phyloP scores from a whole-genome alignment of 495 filamentous ascomycete genomes.

The Chaetomidium leptoderma region DNA sequence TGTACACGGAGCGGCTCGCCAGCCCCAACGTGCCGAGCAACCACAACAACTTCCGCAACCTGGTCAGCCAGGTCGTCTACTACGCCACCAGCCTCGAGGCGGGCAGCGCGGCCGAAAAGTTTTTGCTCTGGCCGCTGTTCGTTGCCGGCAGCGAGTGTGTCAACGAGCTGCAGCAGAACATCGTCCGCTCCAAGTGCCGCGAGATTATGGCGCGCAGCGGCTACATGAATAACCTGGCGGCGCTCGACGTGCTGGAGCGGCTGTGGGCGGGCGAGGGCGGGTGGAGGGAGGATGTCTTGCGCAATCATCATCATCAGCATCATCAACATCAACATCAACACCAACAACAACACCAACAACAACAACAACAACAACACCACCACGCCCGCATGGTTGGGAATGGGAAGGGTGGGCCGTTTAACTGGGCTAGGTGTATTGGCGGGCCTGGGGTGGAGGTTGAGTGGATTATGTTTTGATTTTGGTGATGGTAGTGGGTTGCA shows the following conservation, averaged over 20 bases:
- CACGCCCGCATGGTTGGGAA: not conserved
- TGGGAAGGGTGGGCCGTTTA: slow-evolving; percentile 51
- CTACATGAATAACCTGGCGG: slow-evolving; percentile 87
- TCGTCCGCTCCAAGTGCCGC: slow-evolving; percentile 72
- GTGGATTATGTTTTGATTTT: slow-evolving; percentile 72
- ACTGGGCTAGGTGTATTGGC: slow-evolving; percentile 74
- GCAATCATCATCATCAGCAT: slow-evolving; percentile 15
- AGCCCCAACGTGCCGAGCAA: slow-evolving; percentile 69
- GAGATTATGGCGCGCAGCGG: slow-evolving; percentile 84
- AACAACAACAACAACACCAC: not conserved
- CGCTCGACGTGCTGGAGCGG: slow-evolving; percentile 77
- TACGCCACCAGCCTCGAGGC: slow-evolving; percentile 74
- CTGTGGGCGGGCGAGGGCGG: slow-evolving; percentile 64
- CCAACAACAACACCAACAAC: slow-evolving; percentile 9
- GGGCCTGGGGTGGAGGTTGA: slow-evolving; percentile 65
- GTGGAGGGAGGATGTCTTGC: slow-evolving; percentile 39
- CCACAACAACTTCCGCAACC: slow-evolving; percentile 75
- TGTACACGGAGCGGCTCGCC: slow-evolving; percentile 87
- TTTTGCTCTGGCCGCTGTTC: slow-evolving; percentile 91
- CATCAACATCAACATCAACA: not conserved
- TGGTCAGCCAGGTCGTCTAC: slow-evolving; percentile 74
- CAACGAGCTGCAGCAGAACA: slow-evolving; percentile 68
- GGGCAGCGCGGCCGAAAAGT: slow-evolving; percentile 66
- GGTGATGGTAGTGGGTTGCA: not conserved
- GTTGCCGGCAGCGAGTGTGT: slow-evolving; percentile 89